Conservation (phyloP, 768 basidiomycete species). For the Mrakia frigida region DNA sequence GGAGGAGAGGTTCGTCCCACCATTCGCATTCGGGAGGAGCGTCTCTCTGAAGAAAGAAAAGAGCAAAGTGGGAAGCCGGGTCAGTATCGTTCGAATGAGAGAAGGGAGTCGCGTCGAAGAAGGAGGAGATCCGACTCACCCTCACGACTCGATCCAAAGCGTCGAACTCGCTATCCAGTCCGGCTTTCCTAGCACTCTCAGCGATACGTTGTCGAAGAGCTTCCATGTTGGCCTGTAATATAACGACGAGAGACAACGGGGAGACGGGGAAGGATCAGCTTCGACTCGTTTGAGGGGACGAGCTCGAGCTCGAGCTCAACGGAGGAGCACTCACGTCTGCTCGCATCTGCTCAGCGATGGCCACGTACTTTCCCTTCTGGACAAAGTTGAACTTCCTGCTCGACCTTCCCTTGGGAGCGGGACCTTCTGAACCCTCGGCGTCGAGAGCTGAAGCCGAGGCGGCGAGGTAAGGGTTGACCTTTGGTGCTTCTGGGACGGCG, state of each 20-base stretch:
- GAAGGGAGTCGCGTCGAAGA: background rate
- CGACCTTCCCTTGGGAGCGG: constrained; percentile 29
- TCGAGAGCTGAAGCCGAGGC: constrained; percentile 47
- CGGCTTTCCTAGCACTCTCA: constrained; percentile 86
- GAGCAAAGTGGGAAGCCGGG: background rate
- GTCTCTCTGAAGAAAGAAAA: constrained; percentile 56
- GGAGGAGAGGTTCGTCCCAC: constrained; percentile 90
- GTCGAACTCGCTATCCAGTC: constrained; percentile 86
- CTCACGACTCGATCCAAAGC: constrained; percentile 83
- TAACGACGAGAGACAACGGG: background rate
- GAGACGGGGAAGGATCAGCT: background rate
- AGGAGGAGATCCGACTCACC: constrained; percentile 48
- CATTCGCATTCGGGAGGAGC: constrained; percentile 88
- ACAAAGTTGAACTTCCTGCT: constrained; percentile 69
- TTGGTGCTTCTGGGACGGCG: constrained; percentile 43
- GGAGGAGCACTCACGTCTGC: constrained; percentile 55
- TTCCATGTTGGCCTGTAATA: constrained; percentile 61
- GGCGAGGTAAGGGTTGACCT: constrained; percentile 65
- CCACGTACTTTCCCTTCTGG: constrained; percentile 75
- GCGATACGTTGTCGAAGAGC: constrained; percentile 88
- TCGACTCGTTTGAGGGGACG: background rate
- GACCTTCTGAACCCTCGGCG: constrained; percentile 33
- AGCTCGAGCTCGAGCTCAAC: constrained; percentile 43
- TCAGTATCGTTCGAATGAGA: background rate
- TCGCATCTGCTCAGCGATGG: constrained; percentile 49